These are phyloP conservation scores for Bolboschoenus planiculmis DNA, from an alignment of 176 grass and related monocot species.

Conservation along the genomic window DNA sequence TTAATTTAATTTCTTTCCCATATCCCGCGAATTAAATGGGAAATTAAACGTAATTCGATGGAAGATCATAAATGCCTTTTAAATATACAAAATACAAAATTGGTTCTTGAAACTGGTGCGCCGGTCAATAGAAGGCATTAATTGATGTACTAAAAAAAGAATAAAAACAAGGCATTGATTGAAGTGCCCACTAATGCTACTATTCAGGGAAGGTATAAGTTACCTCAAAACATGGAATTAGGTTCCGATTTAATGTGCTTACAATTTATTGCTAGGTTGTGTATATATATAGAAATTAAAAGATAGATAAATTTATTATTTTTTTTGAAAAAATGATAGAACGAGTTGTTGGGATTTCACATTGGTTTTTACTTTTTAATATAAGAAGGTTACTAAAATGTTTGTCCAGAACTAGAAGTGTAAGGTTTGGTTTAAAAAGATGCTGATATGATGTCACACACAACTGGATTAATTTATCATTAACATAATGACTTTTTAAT, in stretches of 20 bases:
- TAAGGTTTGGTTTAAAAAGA: not conserved
- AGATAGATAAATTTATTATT: not conserved
- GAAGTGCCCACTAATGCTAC: not conserved
- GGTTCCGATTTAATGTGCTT: not conserved
- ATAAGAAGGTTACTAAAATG: not conserved
- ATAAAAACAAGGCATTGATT: not conserved
- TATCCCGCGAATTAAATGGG: not conserved
- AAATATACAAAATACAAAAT: not conserved
- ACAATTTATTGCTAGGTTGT: not conserved
- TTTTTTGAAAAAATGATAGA: not conserved
- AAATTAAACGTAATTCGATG: constrained; percentile 1
- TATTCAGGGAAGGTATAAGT: not conserved
- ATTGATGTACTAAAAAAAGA: not conserved
- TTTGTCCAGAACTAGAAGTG: not conserved
- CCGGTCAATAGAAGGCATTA: not conserved
- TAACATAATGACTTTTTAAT: not conserved
- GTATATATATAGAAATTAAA: not conserved
- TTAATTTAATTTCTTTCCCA: not conserved
- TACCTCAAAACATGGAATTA: not conserved
- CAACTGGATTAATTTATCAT: not conserved
- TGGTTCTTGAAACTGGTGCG: constrained; percentile 6
- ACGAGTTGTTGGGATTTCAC: not conserved
- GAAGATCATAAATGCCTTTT: not conserved
- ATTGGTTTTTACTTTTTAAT: not conserved
- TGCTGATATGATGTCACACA: not conserved